Percentiles rank a stretch among this genome's conserved stretches.
Conservation (phyloP, 78 protist genomes). For the Dictyostelium brefeldianum region DNA sequence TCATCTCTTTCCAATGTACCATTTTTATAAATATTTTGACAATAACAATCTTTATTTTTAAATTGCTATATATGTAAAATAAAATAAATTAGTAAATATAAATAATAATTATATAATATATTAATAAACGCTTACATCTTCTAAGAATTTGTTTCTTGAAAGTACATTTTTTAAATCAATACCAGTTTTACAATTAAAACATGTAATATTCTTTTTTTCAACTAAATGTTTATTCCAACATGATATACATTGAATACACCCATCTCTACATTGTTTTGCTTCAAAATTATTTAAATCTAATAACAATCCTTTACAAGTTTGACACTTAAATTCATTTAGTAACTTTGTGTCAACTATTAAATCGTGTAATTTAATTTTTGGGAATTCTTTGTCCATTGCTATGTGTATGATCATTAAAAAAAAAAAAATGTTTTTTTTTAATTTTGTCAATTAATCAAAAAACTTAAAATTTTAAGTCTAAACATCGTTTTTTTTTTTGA, state of each 20-base stretch:
- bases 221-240: neutral
- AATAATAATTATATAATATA: no score
- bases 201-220: neutral
- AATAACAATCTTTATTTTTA: neutral
- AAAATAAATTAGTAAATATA: no score
- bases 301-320: neutral
- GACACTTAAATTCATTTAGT: neutral
- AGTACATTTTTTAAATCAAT: no score
- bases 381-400: no score
- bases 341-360: neutral
- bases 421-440: no score
- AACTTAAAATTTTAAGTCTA: no score
- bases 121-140: no score
- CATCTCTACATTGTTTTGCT: neutral
- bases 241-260: neutral
- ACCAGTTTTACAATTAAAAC: no score
- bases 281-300: neutral
- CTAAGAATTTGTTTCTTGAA: no score
- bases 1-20: slow-evolving; percentile 7
- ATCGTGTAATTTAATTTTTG: neutral
- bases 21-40: neutral
- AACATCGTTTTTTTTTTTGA: no score
- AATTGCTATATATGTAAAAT: neutral
- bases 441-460: no score
- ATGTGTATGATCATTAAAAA: no score